Evolutionary conservation across 1,139 yeast species (phyloP), one percentile per base, ranked within the genome.

Genomic region (Lodderomyces theae): DNA sequence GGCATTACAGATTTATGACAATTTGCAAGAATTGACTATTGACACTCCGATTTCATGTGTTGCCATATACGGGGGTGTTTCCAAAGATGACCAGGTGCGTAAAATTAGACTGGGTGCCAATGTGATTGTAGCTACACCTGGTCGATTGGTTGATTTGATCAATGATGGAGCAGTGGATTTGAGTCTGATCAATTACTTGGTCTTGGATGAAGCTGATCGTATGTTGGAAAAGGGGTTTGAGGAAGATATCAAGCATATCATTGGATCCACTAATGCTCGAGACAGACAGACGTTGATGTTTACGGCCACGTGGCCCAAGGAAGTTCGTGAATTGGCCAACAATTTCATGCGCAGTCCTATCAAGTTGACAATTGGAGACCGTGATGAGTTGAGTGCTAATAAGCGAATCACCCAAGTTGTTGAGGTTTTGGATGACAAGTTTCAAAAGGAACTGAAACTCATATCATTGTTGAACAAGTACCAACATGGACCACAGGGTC

Each of bases 181-280:
- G 49, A 67, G 80, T 24, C 60, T 71, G 6, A 83, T 90, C 25
- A 77, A 84, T 50, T 90, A 86, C 60, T 72, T 94, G 51, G 95
- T 92, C 18, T 73, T 92, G 41, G 99, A 92, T 63, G 99, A 92
- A 68, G 99, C 98, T 30, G 99, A 92, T 62, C 80, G 99, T 67
- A 94, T 92, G 98, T 77, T 92, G 49, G 98, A 92, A 64, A 72
- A 69, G 53, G 99, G 99, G 25, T 92, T 92, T 57, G 98, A 92
- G 66, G 95, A 90, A 60, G 98, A 90, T 64, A 92, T 92, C 60
- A 88, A 86, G 64, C 72, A 74, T 49, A 88, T 94, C 50, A 82
- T 92, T 57, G 70, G 79, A 11, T 64, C 72, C 35, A 76, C 86
- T 17, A 67, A 64, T 15, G 53, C 64, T 33, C 42, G 50, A 19